A percentile compares a stretch with the other conserved stretches of the same genome.
These are phyloP conservation scores for Solanum habrochaites DNA, from an alignment of 257 asterid genomes.

Conservation along the genomic window DNA sequence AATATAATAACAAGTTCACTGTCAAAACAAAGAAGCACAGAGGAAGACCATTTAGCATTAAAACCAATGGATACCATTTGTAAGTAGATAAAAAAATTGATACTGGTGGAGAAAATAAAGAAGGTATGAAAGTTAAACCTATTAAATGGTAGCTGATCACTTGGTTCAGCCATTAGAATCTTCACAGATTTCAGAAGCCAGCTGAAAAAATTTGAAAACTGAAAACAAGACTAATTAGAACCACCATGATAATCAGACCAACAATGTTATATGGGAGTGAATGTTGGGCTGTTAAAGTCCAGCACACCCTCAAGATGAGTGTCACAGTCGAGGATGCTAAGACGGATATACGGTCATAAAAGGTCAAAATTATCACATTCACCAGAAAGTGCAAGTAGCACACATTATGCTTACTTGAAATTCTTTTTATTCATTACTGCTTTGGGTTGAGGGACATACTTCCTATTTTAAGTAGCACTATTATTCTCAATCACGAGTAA, in stretches of 20 bases:
- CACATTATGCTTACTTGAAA: neutral
- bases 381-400: neutral
- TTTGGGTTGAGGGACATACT: neutral
- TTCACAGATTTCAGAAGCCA: slow-evolving; percentile 93
- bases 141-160: slow-evolving; percentile 88
- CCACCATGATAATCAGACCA: neutral
- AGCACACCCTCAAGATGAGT: neutral
- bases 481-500: neutral
- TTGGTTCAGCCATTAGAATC: slow-evolving; percentile 91
- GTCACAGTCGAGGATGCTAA: neutral
- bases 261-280: neutral
- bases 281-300: neutral
- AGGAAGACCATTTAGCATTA: neutral
- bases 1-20: slow-evolving; percentile 88
- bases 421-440: neutral
- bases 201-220: slow-evolving; percentile 96
- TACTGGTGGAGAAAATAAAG: slow-evolving; percentile 4
- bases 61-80: neutral
- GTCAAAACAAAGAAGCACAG: slow-evolving; percentile 12
- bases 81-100: neutral
- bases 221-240: slow-evolving; percentile 23
- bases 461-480: neutral
- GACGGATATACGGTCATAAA: neutral
- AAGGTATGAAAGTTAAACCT: slow-evolving; percentile 45
- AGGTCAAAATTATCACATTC: neutral